phyloP scores from a whole-genome alignment of 2,329 filamentous ascomycete species.

The Aureobasidium musti region DNA sequence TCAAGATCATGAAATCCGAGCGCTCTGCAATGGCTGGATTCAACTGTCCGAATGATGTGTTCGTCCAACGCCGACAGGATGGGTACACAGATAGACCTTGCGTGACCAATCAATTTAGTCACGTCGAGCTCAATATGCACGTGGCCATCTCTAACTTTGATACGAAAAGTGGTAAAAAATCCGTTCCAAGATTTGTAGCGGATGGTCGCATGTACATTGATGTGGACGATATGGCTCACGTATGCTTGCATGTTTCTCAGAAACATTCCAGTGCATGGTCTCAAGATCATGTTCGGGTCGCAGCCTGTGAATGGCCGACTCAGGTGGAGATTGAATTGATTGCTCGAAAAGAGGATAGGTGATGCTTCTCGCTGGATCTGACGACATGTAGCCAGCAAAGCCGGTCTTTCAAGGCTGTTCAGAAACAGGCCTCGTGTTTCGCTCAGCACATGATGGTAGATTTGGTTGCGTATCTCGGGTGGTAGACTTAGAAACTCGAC shows the following conservation, averaged over 20 bases:
- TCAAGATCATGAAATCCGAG: not conserved
- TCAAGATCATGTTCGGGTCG: not conserved
- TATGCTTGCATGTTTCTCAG: not conserved
- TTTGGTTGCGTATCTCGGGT: constrained; percentile 10
- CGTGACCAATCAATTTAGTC: not conserved
- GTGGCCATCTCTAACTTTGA: not conserved
- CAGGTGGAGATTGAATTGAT: not conserved
- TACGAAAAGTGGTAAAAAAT: not conserved
- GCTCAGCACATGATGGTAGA: constrained; percentile 1
- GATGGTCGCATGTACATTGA: constrained; percentile 13
- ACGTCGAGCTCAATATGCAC: constrained; percentile 7
- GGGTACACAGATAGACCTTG: not conserved
- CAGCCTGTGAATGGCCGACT: not conserved
- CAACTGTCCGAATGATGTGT: not conserved
- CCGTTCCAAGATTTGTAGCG: not conserved
- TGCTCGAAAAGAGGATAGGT: constrained; percentile 9
- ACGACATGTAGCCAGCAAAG: not conserved
- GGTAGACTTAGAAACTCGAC: not conserved
- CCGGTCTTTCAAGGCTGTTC: not conserved
- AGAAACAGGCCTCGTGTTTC: constrained; percentile 4
- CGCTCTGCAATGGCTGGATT: not conserved
- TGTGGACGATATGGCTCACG: not conserved
- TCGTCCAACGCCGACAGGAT: not conserved
- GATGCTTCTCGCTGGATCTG: not conserved
- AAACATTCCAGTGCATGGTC: not conserved